Evolutionary conservation across 345 rosid genomes (phyloP), one percentile per base, ranked within the genome.

Genomic region (Pugionium cornutum): DNA sequence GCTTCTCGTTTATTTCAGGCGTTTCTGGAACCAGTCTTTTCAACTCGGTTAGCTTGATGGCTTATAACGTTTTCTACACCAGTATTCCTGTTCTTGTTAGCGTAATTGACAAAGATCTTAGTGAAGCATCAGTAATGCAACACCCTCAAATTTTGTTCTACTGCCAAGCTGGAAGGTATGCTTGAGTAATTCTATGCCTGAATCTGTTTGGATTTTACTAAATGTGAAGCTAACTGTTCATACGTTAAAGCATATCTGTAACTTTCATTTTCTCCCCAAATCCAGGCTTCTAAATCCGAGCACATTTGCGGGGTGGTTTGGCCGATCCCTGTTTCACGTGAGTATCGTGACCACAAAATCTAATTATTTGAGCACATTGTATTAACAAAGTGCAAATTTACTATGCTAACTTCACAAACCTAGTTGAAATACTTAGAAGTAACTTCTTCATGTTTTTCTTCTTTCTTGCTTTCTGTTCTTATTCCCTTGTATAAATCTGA

Each of bases 281-380:
- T 31, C 26, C 86, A 94, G 99, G 92, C 95, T 94, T 78, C 88
- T 94, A 42, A 94, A 94, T 81, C 99, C 97, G 32, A 88, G 97
- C 82, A 88, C 97, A 65, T 94, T 94, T 69, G 97, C 99, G 10
- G 97, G 99, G 49, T 94, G 99, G 99, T 94, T 94, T 79, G 97
- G 99, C 33, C 89, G 96, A 65, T 87, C 99, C 11, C 87, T 90
- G 28, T 94, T 88, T 70, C 97, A 90, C 81, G 96, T 89, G 73
- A 82, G 95, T 83, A 43, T 53, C 61, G 6, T 66, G 25, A 11
- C 44, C 50, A 72, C 10, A n/a, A 6, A 40, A 2, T 54, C 25
- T 34, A 62, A 6, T 56, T 29, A 11, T 28, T 4, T 28, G 18
- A 44, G n/a, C 61, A 36, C 28, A n/a, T 7, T 33, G 1, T 68